A percentile compares a stretch with the other conserved stretches of the same genome.
Evolutionary conservation across 176 grass and related monocot species (phyloP).

Genomic region (Aechmea fasciata): DNA sequence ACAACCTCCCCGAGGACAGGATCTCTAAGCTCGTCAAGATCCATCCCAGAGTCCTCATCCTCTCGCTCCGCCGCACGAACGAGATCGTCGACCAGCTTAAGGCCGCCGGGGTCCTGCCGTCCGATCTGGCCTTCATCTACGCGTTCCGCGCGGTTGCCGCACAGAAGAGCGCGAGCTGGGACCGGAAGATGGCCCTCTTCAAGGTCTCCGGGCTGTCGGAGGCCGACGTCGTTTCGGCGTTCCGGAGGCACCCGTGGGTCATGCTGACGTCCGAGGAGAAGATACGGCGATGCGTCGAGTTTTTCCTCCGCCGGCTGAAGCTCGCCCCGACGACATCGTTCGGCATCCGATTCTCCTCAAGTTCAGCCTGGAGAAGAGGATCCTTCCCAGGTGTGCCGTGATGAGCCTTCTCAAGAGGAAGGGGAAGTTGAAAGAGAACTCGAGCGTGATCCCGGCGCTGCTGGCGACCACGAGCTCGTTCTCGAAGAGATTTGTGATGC

Average conservation of each 20-base stretch:
- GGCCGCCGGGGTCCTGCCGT: slow-evolving; percentile 8
- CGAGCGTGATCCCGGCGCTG: background rate
- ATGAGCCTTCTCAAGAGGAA: slow-evolving; percentile 31
- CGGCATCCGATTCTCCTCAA: background rate
- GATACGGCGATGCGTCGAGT: slow-evolving; percentile 17
- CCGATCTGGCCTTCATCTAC: slow-evolving; percentile 1
- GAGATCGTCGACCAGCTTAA: slow-evolving; percentile 18
- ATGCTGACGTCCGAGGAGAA: slow-evolving; percentile 12
- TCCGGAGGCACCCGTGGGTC: slow-evolving; percentile 21
- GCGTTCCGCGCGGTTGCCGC: background rate
- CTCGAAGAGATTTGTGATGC: slow-evolving; percentile 1
- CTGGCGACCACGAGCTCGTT: background rate
- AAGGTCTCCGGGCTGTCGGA: slow-evolving; percentile 20
- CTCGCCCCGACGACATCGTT: slow-evolving; percentile 16
- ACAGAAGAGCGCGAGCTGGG: slow-evolving; percentile 12
- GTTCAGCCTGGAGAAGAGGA: slow-evolving; percentile 35
- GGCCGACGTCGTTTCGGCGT: slow-evolving; percentile 14
- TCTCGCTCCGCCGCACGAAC: background rate
- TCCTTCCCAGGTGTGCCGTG: slow-evolving; percentile 34
- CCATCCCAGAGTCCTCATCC: slow-evolving; percentile 19
- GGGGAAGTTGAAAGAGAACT: slow-evolving; percentile 18
- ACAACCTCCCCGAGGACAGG: slow-evolving; percentile 10
- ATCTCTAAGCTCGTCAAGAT: slow-evolving; percentile 13
- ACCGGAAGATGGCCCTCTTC: slow-evolving; percentile 30
- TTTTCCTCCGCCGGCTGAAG: slow-evolving; percentile 29